Evolutionary conservation across 1,284 basidiomycete species (phyloP), one percentile per base, ranked within the genome.

Genomic region (Apiotrichum veenhuisii): DNA sequence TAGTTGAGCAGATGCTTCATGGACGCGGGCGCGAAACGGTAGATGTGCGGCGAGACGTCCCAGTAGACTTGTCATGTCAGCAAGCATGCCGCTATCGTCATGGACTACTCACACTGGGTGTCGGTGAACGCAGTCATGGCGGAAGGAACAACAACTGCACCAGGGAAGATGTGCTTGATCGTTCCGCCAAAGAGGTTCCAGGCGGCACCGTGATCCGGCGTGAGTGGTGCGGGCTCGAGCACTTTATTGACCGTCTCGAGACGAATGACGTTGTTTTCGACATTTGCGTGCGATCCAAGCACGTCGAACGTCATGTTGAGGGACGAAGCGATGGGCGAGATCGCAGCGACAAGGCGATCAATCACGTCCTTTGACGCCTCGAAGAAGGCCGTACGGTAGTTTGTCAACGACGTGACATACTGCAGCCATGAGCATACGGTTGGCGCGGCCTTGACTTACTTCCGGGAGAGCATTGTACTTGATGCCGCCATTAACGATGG

Each of bases 381-480:
- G 40, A 60, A 62, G 33, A 64, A 58, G n/a, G 50, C 54, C 17
- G 57, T 64, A 2, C 63, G 58, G 50, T 60, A 61, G 52, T 64
- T 62, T 12, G 50, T 57, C n/a, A 59, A 34, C 2, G 61, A 50
- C 7, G 50, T 54, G 17, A 60, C 58, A n/a, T 44, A 50, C 55
- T 61, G 36, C 5, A 9, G 20, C n/a, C 11, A 25, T 27, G 30
- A 47, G 36, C 52, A 22, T 2, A n/a, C 8, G 20, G 1, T n/a
- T 41, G 7, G 8, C 20, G 30, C 4, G 18, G n/a, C 2, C 37
- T 33, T 3, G 15, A 27, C 17, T 10, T 34, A 57, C 55, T 47
- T 64, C 61, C 2, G 63, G 63, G 2, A 64, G 52, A 5, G 63
- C 63, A 34, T 64, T 64, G 54, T 61, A 62, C 58, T 64, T 64